A percentile compares a stretch with the other conserved stretches of the same genome.
Evolutionary conservation across 108 stramenopile genomes (phyloP).

Genomic region (Parietichytrium sp.): DNA sequence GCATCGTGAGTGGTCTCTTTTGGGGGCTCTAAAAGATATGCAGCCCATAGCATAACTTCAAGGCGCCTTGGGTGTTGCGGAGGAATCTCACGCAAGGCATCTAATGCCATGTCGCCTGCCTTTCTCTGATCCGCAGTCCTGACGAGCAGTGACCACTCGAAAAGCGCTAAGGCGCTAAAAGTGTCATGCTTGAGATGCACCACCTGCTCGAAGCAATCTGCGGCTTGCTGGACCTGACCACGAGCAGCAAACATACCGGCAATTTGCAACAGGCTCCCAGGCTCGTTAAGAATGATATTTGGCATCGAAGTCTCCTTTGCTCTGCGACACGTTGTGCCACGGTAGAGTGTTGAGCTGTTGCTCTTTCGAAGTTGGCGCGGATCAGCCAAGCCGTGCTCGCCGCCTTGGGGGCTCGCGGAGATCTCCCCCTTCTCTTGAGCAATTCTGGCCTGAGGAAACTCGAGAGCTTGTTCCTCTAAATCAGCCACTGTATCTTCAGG

Average conservation of each 20-base stretch:
- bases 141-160: not conserved
- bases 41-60: not conserved
- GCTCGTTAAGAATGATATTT: not conserved
- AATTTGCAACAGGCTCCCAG: not conserved
- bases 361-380: not conserved
- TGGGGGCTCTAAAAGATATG: too few relatives aligned
- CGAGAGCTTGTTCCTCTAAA: too few relatives aligned
- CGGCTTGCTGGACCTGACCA: not conserved
- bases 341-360: too few relatives aligned
- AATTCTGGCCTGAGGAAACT: too few relatives aligned
- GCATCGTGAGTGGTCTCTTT: not conserved
- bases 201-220: constrained; percentile 33
- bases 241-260: not conserved
- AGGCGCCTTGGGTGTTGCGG: not conserved
- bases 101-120: not conserved
- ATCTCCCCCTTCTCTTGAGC: not conserved
- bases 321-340: not conserved
- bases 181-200: not conserved
- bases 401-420: not conserved
- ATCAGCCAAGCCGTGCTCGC: not conserved
- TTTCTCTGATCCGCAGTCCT: not conserved
- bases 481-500: not conserved
- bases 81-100: not conserved
- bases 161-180: not conserved
- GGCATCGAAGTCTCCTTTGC: not conserved